A percentile compares a stretch with the other conserved stretches of the same genome.
Evolutionary conservation across 2,329 filamentous ascomycete genomes (phyloP).

Genomic region (Aspergillus sp.): DNA sequence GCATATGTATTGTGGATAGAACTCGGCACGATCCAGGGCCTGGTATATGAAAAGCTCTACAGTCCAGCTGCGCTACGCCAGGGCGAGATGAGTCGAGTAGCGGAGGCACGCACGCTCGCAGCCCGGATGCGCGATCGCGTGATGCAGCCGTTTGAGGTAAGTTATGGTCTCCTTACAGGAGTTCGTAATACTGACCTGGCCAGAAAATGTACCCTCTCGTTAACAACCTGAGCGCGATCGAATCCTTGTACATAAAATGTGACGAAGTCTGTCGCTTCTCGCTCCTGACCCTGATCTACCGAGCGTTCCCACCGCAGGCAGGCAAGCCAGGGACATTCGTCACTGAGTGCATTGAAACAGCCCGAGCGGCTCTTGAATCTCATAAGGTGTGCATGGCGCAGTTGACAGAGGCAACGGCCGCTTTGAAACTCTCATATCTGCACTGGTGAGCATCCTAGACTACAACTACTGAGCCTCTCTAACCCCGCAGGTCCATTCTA

Average conservation of each 20-base stretch:
- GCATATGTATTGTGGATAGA: slow-evolving; percentile 57
- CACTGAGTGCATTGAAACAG: slow-evolving; percentile 38
- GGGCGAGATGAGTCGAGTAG: slow-evolving; percentile 25
- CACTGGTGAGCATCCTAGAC: slow-evolving; percentile 30
- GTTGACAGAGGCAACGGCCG: slow-evolving; percentile 28
- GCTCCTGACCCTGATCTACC: slow-evolving; percentile 41
- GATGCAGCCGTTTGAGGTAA: slow-evolving; percentile 32
- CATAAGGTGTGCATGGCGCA: slow-evolving; percentile 32
- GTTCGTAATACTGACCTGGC: background rate
- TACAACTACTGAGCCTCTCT: background rate
- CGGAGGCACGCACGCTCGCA: slow-evolving; percentile 29
- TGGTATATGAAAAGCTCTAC: slow-evolving; percentile 61
- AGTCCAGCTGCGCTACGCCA: slow-evolving; percentile 31
- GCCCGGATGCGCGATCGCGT: slow-evolving; percentile 27
- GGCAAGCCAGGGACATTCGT: slow-evolving; percentile 32
- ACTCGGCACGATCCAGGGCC: slow-evolving; percentile 57
- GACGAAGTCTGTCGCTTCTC: slow-evolving; percentile 38
- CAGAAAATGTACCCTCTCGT: slow-evolving; percentile 15
- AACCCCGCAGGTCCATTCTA: slow-evolving; percentile 34
- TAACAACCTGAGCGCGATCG: slow-evolving; percentile 22
- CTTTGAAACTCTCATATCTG: slow-evolving; percentile 34
- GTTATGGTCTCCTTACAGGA: background rate
- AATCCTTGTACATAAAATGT: slow-evolving; percentile 29
- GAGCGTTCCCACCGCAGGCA: slow-evolving; percentile 35
- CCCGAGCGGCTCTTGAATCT: slow-evolving; percentile 33